Conservation (phyloP, 2,329 filamentous ascomycete species). For the Sphaerulina musiva region DNA sequence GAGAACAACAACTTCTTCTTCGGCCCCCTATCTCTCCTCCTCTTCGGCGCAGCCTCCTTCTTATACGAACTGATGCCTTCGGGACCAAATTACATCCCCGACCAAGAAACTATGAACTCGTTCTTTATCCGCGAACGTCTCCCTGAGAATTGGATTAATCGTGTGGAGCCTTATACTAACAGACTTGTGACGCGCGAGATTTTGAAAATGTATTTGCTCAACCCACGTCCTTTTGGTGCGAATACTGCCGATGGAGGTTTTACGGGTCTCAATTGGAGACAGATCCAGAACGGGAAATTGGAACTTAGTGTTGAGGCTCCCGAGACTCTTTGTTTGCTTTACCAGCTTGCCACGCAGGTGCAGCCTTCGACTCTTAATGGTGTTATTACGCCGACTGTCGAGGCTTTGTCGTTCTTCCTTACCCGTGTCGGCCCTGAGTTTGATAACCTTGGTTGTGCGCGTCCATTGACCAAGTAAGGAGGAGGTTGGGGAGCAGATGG, state of each 20-base stretch:
- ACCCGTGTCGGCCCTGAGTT: constrained; percentile 30
- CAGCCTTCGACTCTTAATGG: constrained; percentile 37
- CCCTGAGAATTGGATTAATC: constrained; percentile 38
- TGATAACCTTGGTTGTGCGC: constrained; percentile 36
- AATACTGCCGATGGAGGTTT: constrained; percentile 10
- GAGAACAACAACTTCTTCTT: constrained; percentile 42
- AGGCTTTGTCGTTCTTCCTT: constrained; percentile 31
- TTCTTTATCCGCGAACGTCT: constrained; percentile 43
- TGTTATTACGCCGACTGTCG: constrained; percentile 36
- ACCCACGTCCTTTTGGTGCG: constrained; percentile 32
- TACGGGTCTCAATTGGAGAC: constrained; percentile 32
- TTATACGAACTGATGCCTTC: constrained; percentile 40
- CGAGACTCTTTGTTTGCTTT: constrained; percentile 39
- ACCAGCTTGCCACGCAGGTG: constrained; percentile 37
- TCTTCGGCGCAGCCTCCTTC: constrained; percentile 41
- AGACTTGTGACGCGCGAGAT: constrained; percentile 37
- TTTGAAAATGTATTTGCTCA: constrained; percentile 35
- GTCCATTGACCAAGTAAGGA: constrained; percentile 17
- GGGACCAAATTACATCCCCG: constrained; percentile 31
- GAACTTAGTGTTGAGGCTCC: constrained; percentile 23
- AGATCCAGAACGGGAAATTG: constrained; percentile 38
- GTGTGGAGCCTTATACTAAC: constrained; percentile 34
- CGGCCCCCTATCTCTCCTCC: constrained; percentile 36
- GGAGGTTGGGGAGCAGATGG: no score
- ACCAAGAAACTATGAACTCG: constrained; percentile 33